Percentiles rank a stretch among this genome's conserved stretches.
These are phyloP conservation scores for Auriscalpium microsporum DNA, from an alignment of 768 basidiomycete genomes.

Conservation along the genomic window DNA sequence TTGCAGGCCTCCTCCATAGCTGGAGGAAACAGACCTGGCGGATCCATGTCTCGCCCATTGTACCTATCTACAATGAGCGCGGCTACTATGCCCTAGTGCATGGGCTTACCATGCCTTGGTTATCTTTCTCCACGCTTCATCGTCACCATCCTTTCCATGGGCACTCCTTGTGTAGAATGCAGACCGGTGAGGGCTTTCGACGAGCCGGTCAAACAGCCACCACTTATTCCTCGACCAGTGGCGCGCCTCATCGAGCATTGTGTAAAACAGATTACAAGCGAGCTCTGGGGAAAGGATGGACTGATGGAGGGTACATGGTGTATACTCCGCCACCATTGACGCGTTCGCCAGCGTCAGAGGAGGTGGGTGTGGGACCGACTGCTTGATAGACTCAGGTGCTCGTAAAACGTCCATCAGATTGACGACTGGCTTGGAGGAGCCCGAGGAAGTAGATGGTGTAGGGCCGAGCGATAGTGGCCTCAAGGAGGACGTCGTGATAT, in stretches of 20 bases:
- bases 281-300: conserved; percentile 66
- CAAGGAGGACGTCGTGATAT: background rate
- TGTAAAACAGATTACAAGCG: conserved; percentile 67
- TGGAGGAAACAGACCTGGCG: conserved; percentile 49
- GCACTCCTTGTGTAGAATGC: conserved; percentile 58
- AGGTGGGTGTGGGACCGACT: conserved; percentile 30
- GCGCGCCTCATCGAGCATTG: conserved; percentile 53
- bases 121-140: conserved; percentile 57
- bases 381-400: conserved; percentile 3
- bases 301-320: conserved; percentile 66
- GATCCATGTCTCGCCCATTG: conserved; percentile 57
- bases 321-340: conserved; percentile 55
- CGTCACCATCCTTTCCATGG: conserved; percentile 20
- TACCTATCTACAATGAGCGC: conserved; percentile 44
- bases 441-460: background rate
- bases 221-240: conserved; percentile 69
- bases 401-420: conserved; percentile 12
- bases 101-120: conserved; percentile 63
- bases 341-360: conserved; percentile 60
- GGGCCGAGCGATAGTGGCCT: conserved; percentile 4
- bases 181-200: conserved; percentile 80
- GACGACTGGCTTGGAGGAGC: conserved; percentile 2
- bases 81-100: background rate
- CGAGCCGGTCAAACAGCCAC: conserved; percentile 77
- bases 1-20: conserved; percentile 75